Percentiles rank a stretch among this genome's conserved stretches.
Evolutionary conservation across 495 filamentous ascomycete species (phyloP).

Genomic region (Collariella sp.): DNA sequence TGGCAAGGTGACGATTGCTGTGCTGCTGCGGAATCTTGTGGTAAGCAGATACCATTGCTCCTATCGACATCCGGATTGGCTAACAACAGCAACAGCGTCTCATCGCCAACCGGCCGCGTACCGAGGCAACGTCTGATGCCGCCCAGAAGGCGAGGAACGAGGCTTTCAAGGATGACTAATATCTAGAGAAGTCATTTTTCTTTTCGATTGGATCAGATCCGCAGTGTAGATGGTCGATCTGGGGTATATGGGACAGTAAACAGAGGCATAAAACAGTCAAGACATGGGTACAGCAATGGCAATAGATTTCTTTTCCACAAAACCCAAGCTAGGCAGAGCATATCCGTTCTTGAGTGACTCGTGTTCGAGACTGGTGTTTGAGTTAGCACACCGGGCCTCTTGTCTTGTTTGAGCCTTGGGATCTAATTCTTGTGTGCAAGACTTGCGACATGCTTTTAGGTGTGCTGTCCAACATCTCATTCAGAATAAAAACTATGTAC

Average conservation of each 20-base stretch:
- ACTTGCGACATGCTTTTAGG: background rate
- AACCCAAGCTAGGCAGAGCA: too few relatives aligned
- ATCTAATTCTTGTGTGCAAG: too few relatives aligned
- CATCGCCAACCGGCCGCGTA: slow-evolving; percentile 32
- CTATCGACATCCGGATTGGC: background rate
- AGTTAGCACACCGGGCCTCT: too few relatives aligned
- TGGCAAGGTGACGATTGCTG: slow-evolving; percentile 93
- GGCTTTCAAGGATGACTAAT: slow-evolving; percentile 30
- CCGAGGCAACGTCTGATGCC: slow-evolving; percentile 24
- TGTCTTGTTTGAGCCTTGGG: too few relatives aligned
- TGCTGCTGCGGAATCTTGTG: slow-evolving; percentile 80
- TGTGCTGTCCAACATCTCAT: slow-evolving; percentile 50
- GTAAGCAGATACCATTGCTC: slow-evolving; percentile 40
- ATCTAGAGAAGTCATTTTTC: background rate
- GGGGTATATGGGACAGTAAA: background rate
- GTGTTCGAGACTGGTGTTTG: too few relatives aligned
- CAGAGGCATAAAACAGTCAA: background rate
- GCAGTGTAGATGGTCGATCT: background rate
- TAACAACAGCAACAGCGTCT: slow-evolving; percentile 25
- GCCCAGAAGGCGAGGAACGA: slow-evolving; percentile 32
- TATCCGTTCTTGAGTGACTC: too few relatives aligned
- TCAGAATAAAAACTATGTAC: too few relatives aligned
- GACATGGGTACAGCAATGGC: background rate
- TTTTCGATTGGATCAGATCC: background rate
- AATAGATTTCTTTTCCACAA: background rate